Evolutionary conservation across 148 eudicot species (phyloP).

Genomic region (Rhododendron molle): DNA sequence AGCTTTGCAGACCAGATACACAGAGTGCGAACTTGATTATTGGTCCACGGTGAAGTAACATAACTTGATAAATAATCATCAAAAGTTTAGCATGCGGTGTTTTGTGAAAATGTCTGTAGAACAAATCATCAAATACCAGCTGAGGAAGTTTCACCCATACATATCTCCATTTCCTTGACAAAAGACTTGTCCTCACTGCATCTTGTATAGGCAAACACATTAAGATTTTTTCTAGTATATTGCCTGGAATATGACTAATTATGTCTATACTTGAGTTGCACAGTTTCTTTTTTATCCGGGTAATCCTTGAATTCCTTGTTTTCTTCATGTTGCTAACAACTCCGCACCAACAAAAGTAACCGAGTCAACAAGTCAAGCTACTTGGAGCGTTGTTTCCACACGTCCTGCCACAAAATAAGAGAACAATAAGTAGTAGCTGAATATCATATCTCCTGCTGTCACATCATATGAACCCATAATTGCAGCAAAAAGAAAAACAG

Average conservation of each 20-base stretch:
- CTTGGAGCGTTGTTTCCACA: background rate
- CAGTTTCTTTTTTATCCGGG: background rate
- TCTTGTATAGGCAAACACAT: slow-evolving; percentile 4
- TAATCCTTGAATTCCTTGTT: background rate
- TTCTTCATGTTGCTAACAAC: no score
- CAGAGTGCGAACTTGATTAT: no score
- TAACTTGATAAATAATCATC: no score
- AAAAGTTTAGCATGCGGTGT: background rate
- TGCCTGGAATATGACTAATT: background rate
- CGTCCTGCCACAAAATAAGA: no score
- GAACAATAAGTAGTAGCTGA: no score
- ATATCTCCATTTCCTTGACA: slow-evolving; percentile 9
- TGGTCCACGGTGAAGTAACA: no score
- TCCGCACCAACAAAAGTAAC: background rate
- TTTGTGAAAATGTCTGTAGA: background rate
- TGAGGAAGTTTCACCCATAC: slow-evolving; percentile 15
- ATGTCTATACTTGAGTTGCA: background rate
- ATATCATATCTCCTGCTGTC: no score
- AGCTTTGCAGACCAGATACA: no score
- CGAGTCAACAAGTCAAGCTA: background rate
- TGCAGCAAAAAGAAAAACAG: no score
- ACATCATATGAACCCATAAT: no score
- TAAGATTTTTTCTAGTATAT: background rate
- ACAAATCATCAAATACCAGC: slow-evolving; percentile 9
- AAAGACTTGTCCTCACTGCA: slow-evolving; percentile 19